Percentiles rank a stretch among this genome's conserved stretches.
Conservation (phyloP, 148 eudicot genomes). For the Nepenthes gracilis region DNA sequence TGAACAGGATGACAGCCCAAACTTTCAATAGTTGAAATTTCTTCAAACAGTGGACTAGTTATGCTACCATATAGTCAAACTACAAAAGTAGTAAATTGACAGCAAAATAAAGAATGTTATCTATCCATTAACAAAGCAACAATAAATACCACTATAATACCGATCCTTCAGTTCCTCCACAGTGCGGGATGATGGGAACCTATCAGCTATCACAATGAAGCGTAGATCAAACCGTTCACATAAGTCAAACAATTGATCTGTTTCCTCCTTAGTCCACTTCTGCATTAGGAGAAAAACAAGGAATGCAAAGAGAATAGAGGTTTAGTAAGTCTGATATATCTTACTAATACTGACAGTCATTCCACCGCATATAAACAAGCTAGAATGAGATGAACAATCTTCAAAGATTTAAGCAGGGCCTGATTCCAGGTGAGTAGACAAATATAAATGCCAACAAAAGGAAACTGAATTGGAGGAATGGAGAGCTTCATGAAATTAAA, state of each 20-base stretch:
- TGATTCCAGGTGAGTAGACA: neutral
- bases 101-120: neutral
- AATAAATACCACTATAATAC: conserved; percentile 61
- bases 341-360: too few relatives aligned
- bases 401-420: conserved; percentile 3
- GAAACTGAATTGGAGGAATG: neutral
- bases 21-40: neutral
- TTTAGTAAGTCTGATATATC: too few relatives aligned
- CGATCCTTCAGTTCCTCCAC: conserved; percentile 90
- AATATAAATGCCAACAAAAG: neutral
- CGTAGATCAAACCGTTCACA: conserved; percentile 84
- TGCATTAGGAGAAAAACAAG: conserved; percentile 9
- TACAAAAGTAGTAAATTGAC: neutral
- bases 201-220: conserved; percentile 71
- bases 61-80: conserved; percentile 2
- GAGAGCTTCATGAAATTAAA: neutral
- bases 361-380: too few relatives aligned
- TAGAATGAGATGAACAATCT: neutral
- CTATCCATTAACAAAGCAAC: conserved; percentile 3
- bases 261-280: conserved; percentile 94
- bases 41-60: neutral
- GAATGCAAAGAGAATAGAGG: neutral
- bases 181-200: conserved; percentile 62
- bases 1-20: conserved; percentile 6
- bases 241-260: conserved; percentile 77